Base-by-base conservation (phyloP, 1,284 basidiomycete species). In the Waitea zeae region DNA sequence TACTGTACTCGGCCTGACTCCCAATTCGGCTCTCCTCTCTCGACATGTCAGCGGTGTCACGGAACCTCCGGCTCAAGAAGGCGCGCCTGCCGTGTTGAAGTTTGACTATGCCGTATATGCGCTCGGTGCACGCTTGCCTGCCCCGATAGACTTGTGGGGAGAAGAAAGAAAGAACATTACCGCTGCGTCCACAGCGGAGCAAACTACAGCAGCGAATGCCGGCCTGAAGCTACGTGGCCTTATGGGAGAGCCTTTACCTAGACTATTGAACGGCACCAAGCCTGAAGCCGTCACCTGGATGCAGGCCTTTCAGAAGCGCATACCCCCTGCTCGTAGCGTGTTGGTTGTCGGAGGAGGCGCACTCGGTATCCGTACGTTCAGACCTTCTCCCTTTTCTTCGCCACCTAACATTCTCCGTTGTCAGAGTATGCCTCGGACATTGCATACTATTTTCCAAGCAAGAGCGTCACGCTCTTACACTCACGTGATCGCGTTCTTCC, bases 401-500 rank as follows among this genome's bases (percentile, higher is more conserved):
- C n/a, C 7, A 26, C 9, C n/a, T 26, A n/a, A 26, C 24, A n/a
- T 26, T 26, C 4, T 11, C 17, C 4, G 12, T 36, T 9, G 22
- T 27, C 41, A 71, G 64, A 82, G 49, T 74, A 73, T 43, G 74
- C 77, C 1, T 67, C 71, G 2, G 79, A 83, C 47, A 71, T 81
- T 41, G 67, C 67, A 20, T 66, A 67, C 11, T 46, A 73, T 12
- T 64, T 70, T 43, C 73, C 74, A 0, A 46, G 50, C 18, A 75
- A 72, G 46, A 46, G 52, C 2, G 67, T 82, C 2, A 78, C 75
- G 0, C 57, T 82, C n/a, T 53, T 82, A 0, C 78, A 82, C 47
- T 78, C 74, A 0, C 62, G 79, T 3, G 41, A 53, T 12, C 61
- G 59, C 14, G 57, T 82, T 4, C 55, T 82, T 14, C 72, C 73